Evolutionary conservation across 2,329 filamentous ascomycete genomes (phyloP), one percentile per base, ranked within the genome.

Genomic region (Aspergillus sp.): DNA sequence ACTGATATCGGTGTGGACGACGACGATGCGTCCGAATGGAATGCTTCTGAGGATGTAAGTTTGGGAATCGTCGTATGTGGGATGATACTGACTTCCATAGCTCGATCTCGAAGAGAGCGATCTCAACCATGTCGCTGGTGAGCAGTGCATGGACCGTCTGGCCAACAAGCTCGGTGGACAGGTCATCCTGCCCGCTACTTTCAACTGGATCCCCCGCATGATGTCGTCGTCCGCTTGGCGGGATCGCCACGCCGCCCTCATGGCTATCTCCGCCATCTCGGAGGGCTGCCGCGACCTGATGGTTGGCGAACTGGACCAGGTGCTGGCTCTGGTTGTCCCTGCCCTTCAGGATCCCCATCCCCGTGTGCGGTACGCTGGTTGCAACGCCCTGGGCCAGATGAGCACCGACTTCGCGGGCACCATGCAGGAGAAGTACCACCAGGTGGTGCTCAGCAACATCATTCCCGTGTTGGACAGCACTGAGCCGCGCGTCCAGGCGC

Each of bases 341-440:
- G 89, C 93, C 33, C 81, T 99, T 33, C 86, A 87, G 63, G 93
- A 99, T 67, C 82, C 88, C 36, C 94, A 99, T 68, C 89, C 94
- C 38, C 89, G 94, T 67, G 94, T 99, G 50, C 87, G 93, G 64
- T 99, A 95, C 86, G 94, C 94, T 48, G 94, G 92, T 32, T 99
- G 94, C 78, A 97, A 99, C 68, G 94, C 94, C 40, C 82, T 99
- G n/a, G 94, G 94, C 24, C 94, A 99, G 73, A 99, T 99, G 94
- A 97, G 93, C 76, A 99, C 94, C 30, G 94, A 99, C 68, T 99
- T 99, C 71, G 93, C 95, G 11, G 92, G 92, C 11, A 95, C 89
- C 10, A 97, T 99, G 93, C 94, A 99, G 73, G 88, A 90, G 61
- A 94, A 96, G 64, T 95, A 95, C 72, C 94, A 96, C 71, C 84